These are phyloP conservation scores for Ophiocordyceps robertsii DNA, from an alignment of 2,329 filamentous ascomycete genomes.

Conservation along the genomic window DNA sequence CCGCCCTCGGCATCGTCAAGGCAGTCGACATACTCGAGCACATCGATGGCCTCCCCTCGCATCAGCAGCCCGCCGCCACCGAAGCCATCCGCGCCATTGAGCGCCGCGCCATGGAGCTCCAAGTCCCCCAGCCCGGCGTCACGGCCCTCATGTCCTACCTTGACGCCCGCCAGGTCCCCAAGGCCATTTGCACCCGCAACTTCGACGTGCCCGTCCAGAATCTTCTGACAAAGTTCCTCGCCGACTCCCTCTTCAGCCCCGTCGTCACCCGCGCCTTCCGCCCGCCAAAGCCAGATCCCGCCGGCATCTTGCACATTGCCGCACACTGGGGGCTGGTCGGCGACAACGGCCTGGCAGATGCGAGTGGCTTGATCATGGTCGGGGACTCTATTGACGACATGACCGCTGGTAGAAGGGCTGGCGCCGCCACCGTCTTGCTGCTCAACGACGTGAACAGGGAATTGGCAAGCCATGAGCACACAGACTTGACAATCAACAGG, in stretches of 20 bases:
- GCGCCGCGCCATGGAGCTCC: conserved; percentile 62
- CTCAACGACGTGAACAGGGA: conserved; percentile 68
- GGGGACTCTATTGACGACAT: conserved; percentile 88
- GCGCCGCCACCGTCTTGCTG: conserved; percentile 81
- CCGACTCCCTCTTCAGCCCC: conserved; percentile 54
- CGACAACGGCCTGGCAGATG: conserved; percentile 21
- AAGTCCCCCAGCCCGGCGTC: conserved; percentile 73
- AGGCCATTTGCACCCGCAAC: conserved; percentile 89
- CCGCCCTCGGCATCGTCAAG: conserved; percentile 58
- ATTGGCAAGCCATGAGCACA: conserved; percentile 58
- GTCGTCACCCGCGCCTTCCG: conserved; percentile 74
- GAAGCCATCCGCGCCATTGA: conserved; percentile 69
- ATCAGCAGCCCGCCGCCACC: conserved; percentile 49
- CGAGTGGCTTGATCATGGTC: conserved; percentile 45
- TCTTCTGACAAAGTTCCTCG: conserved; percentile 62
- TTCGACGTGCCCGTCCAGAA: conserved; percentile 71
- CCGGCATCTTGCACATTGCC: conserved; percentile 78
- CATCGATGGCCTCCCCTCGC: conserved; percentile 57
- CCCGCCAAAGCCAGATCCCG: conserved; percentile 78
- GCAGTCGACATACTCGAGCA: conserved; percentile 77
- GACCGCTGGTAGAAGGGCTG: conserved; percentile 69
- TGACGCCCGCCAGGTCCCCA: conserved; percentile 49
- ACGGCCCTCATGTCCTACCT: conserved; percentile 70
- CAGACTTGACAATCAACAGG: conserved; percentile 57
- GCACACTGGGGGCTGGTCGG: conserved; percentile 51